Evolutionary conservation across 306 rosid species (phyloP), one percentile per base, ranked within the genome.

Genomic region (Medicago lupulina): DNA sequence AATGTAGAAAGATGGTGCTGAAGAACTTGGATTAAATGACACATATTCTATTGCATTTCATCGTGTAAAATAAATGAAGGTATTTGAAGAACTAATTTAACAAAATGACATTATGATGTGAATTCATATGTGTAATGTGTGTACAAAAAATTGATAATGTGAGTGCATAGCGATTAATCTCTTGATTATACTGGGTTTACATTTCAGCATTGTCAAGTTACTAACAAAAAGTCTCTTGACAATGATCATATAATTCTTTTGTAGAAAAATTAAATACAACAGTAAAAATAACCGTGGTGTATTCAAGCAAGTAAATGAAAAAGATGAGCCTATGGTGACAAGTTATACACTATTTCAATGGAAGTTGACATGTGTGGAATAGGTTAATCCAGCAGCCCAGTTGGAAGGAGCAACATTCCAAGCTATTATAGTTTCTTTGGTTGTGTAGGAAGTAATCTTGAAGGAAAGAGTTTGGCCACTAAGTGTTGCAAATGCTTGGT

Each of bases 401-500:
- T 83, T 78, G 2, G 92, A 0, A 80, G 96, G 93, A 66, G 89
- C 87, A 74, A 84, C 95, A 82, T 90, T 85, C 92, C 87, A 86
- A 3, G 84, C 87, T 1, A 76, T 69, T 13, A 90, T 59, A n/a
- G 93, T 92, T 76, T 95, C 76, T 80, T 38, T 76, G 51, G 95
- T 79, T 1, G 96, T 81, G 88, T 86, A 90, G 3, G 97, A 88
- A 70, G 91, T 92, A 38, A 87, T 61, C 82, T 50, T 91, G 72
- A 90, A 95, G 18, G 97, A 95, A 50, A 95, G 91, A 28, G 87
- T 0, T 90, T 94, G 98, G 16, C 88, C 93, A 17, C 67, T 63
- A 0, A 92, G 76, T 14, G 95, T 40, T 34, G 97, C 87, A 82
- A 95, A 92, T 31, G 96, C 97, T 23, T 94, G 95, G 55, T 95